Evolutionary conservation across 371 early-diverging fungal species (phyloP).

Genomic region (Mortierella sp.): DNA sequence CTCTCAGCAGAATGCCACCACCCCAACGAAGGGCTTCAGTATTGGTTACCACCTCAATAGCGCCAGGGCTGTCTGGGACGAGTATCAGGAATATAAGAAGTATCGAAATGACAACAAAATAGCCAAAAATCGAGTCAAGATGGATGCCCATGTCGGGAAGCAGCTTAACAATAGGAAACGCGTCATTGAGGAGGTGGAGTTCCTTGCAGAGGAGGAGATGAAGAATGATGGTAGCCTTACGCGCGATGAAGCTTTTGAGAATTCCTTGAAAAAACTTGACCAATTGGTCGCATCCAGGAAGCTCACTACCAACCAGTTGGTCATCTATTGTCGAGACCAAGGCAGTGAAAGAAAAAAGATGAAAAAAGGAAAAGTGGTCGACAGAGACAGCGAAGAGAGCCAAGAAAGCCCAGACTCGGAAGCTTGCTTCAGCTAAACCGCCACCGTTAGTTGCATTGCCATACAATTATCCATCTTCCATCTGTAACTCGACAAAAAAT

Average conservation of each 20-base stretch:
- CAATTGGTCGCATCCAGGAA: not conserved
- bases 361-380: not conserved
- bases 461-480: too few species aligned
- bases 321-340: not conserved
- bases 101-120: not conserved
- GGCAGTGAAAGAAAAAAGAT: not conserved
- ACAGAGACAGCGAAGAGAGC: too few species aligned
- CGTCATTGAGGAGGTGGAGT: not conserved
- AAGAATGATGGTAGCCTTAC: not conserved
- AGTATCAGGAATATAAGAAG: not conserved
- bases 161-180: conserved; percentile 3
- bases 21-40: not conserved
- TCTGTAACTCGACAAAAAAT: too few species aligned
- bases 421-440: too few species aligned
- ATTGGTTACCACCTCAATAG: not conserved
- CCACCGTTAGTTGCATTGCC: too few species aligned
- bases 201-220: not conserved
- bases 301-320: not conserved
- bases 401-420: too few species aligned
- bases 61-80: not conserved
- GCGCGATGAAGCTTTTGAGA: not conserved
- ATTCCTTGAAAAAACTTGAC: not conserved
- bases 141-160: not conserved
- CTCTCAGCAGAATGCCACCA: too few species aligned
- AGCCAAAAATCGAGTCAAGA: not conserved